Conservation (phyloP, 2,329 filamentous ascomycete genomes). For the Penicillium sp. region DNA sequence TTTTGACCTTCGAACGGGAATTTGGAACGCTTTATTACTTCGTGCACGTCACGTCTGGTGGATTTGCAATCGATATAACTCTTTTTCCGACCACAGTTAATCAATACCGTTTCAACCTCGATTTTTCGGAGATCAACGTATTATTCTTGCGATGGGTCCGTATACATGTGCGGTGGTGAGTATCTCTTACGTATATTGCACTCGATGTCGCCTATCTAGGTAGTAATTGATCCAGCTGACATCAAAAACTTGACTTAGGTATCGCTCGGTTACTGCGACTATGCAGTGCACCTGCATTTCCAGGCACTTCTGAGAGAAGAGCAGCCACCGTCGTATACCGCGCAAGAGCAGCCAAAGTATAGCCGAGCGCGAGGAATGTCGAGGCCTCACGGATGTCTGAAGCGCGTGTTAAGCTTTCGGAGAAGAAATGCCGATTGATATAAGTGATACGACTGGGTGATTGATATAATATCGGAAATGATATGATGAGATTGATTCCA, state of each 20-base stretch:
- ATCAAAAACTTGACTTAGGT: neutral
- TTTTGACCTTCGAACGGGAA: no score
- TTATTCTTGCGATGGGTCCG: neutral
- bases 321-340: neutral
- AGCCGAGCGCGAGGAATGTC: neutral
- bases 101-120: neutral
- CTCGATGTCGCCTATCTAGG: no score
- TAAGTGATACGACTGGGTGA: no score
- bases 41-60: neutral
- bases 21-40: neutral
- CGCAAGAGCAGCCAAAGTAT: neutral
- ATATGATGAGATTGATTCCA: no score
- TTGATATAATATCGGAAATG: neutral
- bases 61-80: neutral
- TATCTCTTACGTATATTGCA: neutral
- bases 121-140: neutral
- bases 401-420: neutral
- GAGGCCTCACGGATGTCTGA: neutral
- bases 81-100: no score
- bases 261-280: conserved; percentile 6
- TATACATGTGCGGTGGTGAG: neutral
- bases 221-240: neutral
- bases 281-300: neutral
- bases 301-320: neutral
- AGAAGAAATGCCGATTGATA: no score